Percentiles rank a stretch among this genome's conserved stretches.
Evolutionary conservation across 768 basidiomycete genomes (phyloP).

Genomic region (Pleurotus salmoneostramineus): DNA sequence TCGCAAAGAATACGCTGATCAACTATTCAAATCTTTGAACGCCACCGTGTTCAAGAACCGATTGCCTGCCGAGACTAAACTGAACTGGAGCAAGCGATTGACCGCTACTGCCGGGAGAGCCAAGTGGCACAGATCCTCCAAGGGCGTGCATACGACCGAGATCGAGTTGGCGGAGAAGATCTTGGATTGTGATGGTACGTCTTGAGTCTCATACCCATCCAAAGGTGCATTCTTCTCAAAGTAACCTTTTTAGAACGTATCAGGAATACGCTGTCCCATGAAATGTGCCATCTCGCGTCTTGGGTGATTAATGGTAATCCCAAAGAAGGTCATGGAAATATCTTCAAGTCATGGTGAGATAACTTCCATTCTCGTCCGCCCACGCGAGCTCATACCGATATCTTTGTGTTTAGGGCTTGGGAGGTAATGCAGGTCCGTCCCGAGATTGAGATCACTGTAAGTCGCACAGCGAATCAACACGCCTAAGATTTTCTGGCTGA

Average conservation of each 20-base stretch:
- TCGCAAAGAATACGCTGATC: conserved; percentile 48
- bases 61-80: conserved; percentile 49
- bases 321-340: conserved; percentile 68
- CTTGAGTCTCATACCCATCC: neutral
- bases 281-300: conserved; percentile 89
- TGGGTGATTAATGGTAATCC: conserved; percentile 76
- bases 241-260: conserved; percentile 56
- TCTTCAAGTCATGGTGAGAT: conserved; percentile 69
- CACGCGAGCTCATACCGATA: neutral
- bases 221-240: neutral
- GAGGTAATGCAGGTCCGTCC: conserved; percentile 66
- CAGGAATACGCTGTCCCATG: conserved; percentile 79
- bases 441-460: conserved; percentile 70
- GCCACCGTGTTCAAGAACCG: conserved; percentile 46
- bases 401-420: conserved; percentile 45
- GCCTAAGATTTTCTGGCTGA: neutral
- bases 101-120: conserved; percentile 70
- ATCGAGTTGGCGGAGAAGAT: conserved; percentile 86
- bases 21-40: conserved; percentile 63
- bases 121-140: conserved; percentile 53
- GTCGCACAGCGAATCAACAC: conserved; percentile 2
- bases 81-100: conserved; percentile 67
- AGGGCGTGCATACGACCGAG: conserved; percentile 54
- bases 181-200: conserved; percentile 67
- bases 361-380: neutral